phyloP scores from a whole-genome alignment of 2,329 filamentous ascomycete genomes.

The Scopulariopsis brevicaulis region DNA sequence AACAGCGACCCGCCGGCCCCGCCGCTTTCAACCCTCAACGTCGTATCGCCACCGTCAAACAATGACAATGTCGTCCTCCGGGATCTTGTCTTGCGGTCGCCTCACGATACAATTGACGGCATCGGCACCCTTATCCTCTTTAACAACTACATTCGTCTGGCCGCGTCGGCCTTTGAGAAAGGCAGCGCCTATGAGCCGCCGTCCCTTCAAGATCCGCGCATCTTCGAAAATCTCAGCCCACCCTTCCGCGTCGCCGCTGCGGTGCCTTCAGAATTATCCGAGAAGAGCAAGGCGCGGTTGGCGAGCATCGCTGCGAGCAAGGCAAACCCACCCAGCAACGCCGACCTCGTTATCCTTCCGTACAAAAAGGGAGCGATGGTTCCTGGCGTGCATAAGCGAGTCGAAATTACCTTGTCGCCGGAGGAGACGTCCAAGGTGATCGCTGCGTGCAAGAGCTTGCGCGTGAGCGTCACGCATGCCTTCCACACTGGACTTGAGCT shows the following conservation, averaged over 20 bases:
- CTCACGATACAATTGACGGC: slow-evolving; percentile 27
- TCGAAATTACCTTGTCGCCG: slow-evolving; percentile 9
- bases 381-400: slow-evolving; percentile 14
- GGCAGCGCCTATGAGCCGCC: slow-evolving; percentile 7
- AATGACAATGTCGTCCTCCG: slow-evolving; percentile 8
- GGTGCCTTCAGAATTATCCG: slow-evolving; percentile 8
- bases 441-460: slow-evolving; percentile 7
- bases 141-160: slow-evolving; percentile 15
- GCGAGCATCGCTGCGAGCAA: slow-evolving; percentile 6
- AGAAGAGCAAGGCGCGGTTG: slow-evolving; percentile 8
- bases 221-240: slow-evolving; percentile 14
- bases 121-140: slow-evolving; percentile 23
- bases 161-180: slow-evolving; percentile 11
- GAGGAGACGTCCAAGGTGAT: slow-evolving; percentile 10
- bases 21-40: slow-evolving; percentile 17
- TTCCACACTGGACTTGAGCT: slow-evolving; percentile 21
- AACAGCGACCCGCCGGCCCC: slow-evolving; percentile 22
- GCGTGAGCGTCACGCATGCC: slow-evolving; percentile 16
- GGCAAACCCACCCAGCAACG: background rate
- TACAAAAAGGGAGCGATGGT: slow-evolving; percentile 8
- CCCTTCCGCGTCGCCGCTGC: slow-evolving; percentile 15
- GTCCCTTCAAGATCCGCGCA: slow-evolving; percentile 9
- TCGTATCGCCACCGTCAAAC: slow-evolving; percentile 12
- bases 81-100: slow-evolving; percentile 22
- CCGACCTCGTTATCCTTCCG: slow-evolving; percentile 10